phyloP scores from a whole-genome alignment of 768 basidiomycete genomes.

The Amanita exitialis region DNA sequence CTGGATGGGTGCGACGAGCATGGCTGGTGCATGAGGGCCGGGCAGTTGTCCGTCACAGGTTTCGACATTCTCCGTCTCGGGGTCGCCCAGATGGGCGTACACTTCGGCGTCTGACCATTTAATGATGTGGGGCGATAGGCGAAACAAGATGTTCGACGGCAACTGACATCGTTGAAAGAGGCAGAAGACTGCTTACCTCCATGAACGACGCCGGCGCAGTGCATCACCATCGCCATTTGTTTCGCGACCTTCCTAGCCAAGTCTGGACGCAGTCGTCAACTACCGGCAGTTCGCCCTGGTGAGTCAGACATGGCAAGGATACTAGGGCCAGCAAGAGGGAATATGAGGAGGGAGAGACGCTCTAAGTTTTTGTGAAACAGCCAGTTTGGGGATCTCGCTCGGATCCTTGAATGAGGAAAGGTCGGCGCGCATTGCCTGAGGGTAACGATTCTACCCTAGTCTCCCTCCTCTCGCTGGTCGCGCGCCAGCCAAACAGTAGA shows the following conservation, averaged over 20 bases:
- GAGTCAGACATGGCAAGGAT: conserved; percentile 17
- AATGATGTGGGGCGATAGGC: conserved; percentile 13
- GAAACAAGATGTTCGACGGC: conserved; percentile 25
- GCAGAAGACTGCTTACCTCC: conserved; percentile 13
- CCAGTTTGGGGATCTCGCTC: background rate
- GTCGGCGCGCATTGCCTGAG: background rate
- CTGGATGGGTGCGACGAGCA: background rate
- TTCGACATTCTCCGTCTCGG: background rate
- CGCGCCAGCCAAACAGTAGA: conserved; percentile 29
- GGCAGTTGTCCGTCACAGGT: background rate
- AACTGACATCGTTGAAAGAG: background rate
- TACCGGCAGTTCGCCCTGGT: conserved; percentile 19
- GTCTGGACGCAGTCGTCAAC: conserved; percentile 21
- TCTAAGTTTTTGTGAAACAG: conserved; percentile 20
- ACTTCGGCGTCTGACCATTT: conserved; percentile 23
- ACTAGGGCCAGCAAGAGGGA: conserved; percentile 29
- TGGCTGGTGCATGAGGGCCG: background rate
- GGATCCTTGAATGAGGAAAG: background rate
- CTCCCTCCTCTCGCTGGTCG: conserved; percentile 12
- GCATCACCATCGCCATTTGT: conserved; percentile 19
- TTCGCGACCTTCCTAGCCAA: conserved; percentile 25
- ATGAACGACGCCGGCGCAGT: conserved; percentile 14
- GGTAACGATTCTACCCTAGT: conserved; percentile 15
- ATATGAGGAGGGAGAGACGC: conserved; percentile 27
- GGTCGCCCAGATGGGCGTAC: background rate